Evolutionary conservation across 192 early-diverging fungal species (phyloP), one percentile per base, ranked within the genome.

Genomic region (Mortierella claussenii): DNA sequence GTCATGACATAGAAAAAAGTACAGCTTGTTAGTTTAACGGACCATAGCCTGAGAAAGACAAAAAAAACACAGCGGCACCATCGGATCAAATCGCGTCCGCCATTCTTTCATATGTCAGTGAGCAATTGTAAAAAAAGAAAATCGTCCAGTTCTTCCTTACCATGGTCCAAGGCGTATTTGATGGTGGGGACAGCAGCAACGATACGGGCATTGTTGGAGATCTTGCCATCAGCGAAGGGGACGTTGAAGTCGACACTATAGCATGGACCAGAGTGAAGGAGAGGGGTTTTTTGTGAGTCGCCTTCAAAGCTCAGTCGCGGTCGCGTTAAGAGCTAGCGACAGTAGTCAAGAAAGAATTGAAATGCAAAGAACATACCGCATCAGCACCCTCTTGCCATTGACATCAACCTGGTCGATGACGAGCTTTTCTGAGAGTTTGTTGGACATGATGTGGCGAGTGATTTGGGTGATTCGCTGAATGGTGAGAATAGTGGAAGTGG

Each of bases 181-280:
- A 99, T 92, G 34, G 94, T 98, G 34, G 96, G 97, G 54, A 99
- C 76, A 43, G 97, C 97, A 46, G 94, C 95, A 40, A 86, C 88
- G 69, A 99, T 98, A 73, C 97, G 93, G 82, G 94, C 92, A 85
- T 97, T 96, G 91, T 98, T 98, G 61, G 95, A 91, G 80, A 99
- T 98, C 73, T 90, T 89, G 65, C 89, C 91, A 37, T 93, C 86
- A 69, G 92, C 90, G 68, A 97, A 92, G 47, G 97, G 97, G n/a
- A 99, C 97, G 82, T 99, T 99, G 81, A 99, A 99, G 90, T 99
- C 96, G 34, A 98, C 96, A 49, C 93, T 95, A 80, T 47, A n/a
- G n/a, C n/a, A n/a, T n/a, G n/a, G n/a, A n/a, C n/a, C n/a, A n/a
- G n/a, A n/a, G n/a, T n/a, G n/a, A n/a, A n/a, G n/a, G n/a, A n/a